Evolutionary conservation across 139 green algal species (phyloP), one percentile per base, ranked within the genome.

Genomic region (Gonium pectorale): DNA sequence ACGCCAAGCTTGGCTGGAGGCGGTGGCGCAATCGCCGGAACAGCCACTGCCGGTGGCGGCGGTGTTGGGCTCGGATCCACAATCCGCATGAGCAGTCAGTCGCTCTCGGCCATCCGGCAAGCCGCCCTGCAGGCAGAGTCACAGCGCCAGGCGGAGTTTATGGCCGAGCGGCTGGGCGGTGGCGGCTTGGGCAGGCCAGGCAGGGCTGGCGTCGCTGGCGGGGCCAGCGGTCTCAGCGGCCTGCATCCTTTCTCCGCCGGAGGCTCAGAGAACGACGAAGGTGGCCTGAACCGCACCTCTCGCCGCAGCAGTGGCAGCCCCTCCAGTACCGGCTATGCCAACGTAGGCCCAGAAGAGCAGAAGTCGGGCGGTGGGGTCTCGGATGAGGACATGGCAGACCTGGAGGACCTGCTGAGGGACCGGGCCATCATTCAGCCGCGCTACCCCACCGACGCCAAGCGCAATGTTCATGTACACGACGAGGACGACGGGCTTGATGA

Each of bases 101-200:
- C 79, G 22, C 46, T 85, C 0, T 21, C 79, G 19, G 64, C 79
- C 17, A 52, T 85, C 4, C 79, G 79, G 0, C 64, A 78, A 37
- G 79, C 79, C 29, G 79, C 79, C 3, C 22, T 85, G 64, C 64
- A 43, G 35, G 79, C 44, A 0, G 79, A 85, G 49, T 43, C 60
- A 0, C 60, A 64, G 41, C 43, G 33, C 27, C 60, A 74, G 43
- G 77, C 77, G 1, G 63, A 73, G 43, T 1, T 19, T 1, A 83
- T 83, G 77, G 77, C 41, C 31, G 77, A 83, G 60, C 74, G 74
- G 17, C 74, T 82, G 31, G 74, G 74, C 29, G 77, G 77, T 8
- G 77, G 62, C 7, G 77, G n/a, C n/a, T n/a, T n/a, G n/a, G n/a
- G n/a, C n/a, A 33, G 11, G 63, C 27, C 62, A 68, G 26, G 62